Percentiles rank a stretch among this genome's conserved stretches.
Evolutionary conservation across 257 asterid genomes (phyloP).

Genomic region (Solanum virginianum): DNA sequence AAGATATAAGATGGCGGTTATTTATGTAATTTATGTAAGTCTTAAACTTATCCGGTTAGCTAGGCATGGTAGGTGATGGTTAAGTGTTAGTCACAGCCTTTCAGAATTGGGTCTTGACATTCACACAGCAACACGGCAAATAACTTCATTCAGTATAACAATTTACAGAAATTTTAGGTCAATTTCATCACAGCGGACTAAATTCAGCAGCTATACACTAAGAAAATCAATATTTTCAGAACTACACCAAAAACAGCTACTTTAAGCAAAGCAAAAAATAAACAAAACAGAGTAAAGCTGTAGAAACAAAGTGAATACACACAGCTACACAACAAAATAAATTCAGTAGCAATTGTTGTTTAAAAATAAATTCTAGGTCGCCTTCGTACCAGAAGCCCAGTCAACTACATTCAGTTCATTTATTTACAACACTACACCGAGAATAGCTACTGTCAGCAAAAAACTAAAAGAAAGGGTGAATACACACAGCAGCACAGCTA

Average conservation of each 20-base stretch:
- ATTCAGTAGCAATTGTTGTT: not conserved
- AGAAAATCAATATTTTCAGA: not conserved
- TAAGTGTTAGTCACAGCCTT: too few species aligned
- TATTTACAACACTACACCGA: not conserved
- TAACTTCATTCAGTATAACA: not conserved
- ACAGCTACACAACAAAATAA: not conserved
- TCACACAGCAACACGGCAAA: not conserved
- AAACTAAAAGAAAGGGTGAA: not conserved
- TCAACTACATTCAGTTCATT: not conserved
- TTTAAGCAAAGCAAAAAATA: not conserved
- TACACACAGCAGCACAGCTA: not conserved
- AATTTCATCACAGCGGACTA: not conserved
- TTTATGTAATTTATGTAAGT: too few species aligned
- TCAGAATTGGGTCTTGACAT: not conserved
- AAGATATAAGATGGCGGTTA: too few species aligned
- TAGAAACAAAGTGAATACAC: not conserved
- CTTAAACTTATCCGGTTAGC: too few species aligned
- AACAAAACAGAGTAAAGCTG: not conserved
- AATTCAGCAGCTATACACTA: not conserved
- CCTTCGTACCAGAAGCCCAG: not conserved
- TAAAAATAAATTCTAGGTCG: not conserved
- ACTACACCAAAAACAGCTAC: not conserved
- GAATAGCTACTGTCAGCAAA: constrained; percentile 1
- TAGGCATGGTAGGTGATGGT: too few species aligned
- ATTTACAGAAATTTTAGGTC: not conserved